Conservation (phyloP, 495 filamentous ascomycete species). For the Penicillium steckii region DNA sequence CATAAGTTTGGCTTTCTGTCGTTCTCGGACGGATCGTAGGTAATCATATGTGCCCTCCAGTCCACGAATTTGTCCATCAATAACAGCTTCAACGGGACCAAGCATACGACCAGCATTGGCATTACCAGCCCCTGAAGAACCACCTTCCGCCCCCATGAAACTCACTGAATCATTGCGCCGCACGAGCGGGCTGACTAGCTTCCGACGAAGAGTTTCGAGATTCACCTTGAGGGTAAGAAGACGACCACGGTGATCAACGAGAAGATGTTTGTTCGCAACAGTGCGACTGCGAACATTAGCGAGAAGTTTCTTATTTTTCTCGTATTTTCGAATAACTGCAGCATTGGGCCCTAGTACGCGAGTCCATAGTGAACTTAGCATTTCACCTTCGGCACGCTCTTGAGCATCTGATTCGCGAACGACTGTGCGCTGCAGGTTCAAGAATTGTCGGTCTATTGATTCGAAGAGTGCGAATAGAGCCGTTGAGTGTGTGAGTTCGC, state of each 20-base stretch:
- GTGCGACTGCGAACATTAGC: constrained; percentile 76
- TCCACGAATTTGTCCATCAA: constrained; percentile 82
- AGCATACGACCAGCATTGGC: constrained; percentile 51
- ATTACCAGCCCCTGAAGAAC: constrained; percentile 31
- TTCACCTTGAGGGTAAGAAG: constrained; percentile 76
- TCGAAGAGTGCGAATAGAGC: constrained; percentile 82
- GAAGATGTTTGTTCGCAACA: constrained; percentile 77
- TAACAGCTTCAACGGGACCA: constrained; percentile 47
- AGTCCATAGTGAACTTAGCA: constrained; percentile 83
- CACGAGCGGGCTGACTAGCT: constrained; percentile 79
- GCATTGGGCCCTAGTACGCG: constrained; percentile 74
- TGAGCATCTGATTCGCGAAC: constrained; percentile 77
- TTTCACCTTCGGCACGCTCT: constrained; percentile 72
- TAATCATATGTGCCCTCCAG: constrained; percentile 76
- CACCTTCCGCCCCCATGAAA: constrained; percentile 35
- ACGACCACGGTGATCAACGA: constrained; percentile 80
- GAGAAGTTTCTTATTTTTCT: constrained; percentile 77
- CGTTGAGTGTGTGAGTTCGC: constrained; percentile 72
- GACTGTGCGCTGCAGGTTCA: constrained; percentile 83
- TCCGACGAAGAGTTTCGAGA: constrained; percentile 72
- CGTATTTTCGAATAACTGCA: constrained; percentile 74
- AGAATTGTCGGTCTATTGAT: constrained; percentile 81
- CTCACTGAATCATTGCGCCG: constrained; percentile 57
- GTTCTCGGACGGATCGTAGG: constrained; percentile 66
- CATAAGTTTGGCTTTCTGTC: constrained; percentile 80